These are phyloP conservation scores for Suillus subaureus DNA, from an alignment of 768 basidiomycete species.

Conservation along the genomic window DNA sequence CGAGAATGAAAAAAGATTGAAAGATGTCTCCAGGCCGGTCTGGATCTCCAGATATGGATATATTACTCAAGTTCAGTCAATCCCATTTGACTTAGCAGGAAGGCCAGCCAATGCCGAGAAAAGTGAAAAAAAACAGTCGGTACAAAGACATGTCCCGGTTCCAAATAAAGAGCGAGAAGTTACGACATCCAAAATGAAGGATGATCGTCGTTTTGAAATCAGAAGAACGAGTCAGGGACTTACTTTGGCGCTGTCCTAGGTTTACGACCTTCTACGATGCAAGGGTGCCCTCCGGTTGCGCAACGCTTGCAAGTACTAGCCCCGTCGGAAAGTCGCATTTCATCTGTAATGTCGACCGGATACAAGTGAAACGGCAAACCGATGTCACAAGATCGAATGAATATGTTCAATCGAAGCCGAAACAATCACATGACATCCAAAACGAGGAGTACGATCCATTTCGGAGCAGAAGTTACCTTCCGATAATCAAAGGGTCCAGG, in stretches of 20 bases:
- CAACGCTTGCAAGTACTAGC: conserved; percentile 82
- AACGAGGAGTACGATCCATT: conserved; percentile 13
- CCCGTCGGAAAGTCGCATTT: conserved; percentile 78
- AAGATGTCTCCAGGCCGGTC: conserved; percentile 1
- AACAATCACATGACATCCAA: conserved; percentile 12
- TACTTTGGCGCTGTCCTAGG: conserved; percentile 80
- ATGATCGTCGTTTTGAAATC: conserved; percentile 1
- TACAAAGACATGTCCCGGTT: conserved; percentile 20
- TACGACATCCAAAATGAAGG: conserved; percentile 24
- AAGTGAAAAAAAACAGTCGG: conserved; percentile 20
- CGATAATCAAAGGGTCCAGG: conserved; percentile 10
- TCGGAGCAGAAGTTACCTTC: conserved; percentile 15
- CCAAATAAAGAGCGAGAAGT: conserved; percentile 20
- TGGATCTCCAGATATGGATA: conserved; percentile 11
- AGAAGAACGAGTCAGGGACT: conserved; percentile 38
- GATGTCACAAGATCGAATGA: conserved; percentile 10
- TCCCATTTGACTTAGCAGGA: conserved; percentile 17
- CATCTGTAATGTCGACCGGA: conserved; percentile 54
- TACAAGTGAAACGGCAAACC: conserved; percentile 17
- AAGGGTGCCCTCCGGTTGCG: conserved; percentile 69
- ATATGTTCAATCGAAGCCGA: conserved; percentile 9
- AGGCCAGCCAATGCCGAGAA: conserved; percentile 13
- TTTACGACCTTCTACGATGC: conserved; percentile 84
- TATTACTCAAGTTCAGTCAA: conserved; percentile 16
- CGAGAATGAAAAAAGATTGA: not conserved